Base-by-base conservation (phyloP, 129 eudicot genomes). In the Deinandra increscens region DNA sequence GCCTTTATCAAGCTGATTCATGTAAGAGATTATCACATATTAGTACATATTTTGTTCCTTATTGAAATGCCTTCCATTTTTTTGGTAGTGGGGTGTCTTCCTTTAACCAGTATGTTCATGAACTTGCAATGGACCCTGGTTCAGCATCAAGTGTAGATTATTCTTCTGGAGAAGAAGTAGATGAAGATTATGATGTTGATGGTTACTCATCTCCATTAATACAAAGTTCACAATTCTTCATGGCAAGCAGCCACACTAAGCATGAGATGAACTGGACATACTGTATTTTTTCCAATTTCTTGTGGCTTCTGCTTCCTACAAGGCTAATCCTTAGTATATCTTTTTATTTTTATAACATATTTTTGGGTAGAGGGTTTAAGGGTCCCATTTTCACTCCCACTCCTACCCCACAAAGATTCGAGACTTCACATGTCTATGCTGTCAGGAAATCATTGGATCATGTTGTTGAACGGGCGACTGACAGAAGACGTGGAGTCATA, bases 31-130 rank as follows among this genome's bases (percentile, higher is more conserved):
- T 9, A 6, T 17, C 37, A 33, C 60, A 43, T 60, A 48, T 60
- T 46, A 60, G 36, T 15, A 29, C 9, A 8, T 53, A 73, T 37
- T 17, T 44, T 22, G 49, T 36, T 14, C 29, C 31, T 26, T 1
- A 37, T 18, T 48, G 46, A 76, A 44, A 49, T 31, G 42, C 4
- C 3, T 18, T 59, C 34, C 31, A 46, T 79, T 68, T 74, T 26
- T 1, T 61, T 73, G 75, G 65, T 75, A 93, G 98, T 78, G 96
- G 98, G 37, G 98, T 81, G 22, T 93, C 98, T 49, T 93, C 98
- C 54, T 93, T 93, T 81, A 93, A 93, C 82, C 95, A 85, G 62
- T 80, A 89, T 74, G 88, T 93, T 66, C 97, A 93, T 42, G 95
- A 93, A 60, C 79, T 84, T 19, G 83, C 98, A 12, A 76, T 89